phyloP scores from a whole-genome alignment of 768 basidiomycete species.

The Rhizopogon vesiculosus region DNA sequence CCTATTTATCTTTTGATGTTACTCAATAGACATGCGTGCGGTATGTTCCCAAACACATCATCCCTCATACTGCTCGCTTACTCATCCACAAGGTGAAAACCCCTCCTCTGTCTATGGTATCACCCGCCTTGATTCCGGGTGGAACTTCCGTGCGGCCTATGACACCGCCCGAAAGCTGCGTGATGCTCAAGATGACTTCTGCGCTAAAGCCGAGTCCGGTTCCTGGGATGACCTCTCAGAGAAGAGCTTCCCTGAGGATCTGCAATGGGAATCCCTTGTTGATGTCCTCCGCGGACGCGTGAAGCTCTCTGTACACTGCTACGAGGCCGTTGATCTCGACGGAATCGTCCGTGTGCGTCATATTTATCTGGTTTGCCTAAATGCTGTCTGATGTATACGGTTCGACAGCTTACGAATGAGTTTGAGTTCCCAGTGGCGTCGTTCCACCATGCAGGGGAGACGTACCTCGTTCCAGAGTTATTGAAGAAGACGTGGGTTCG shows the following conservation, averaged over 20 bases:
- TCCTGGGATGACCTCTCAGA: conserved; percentile 31
- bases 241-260: conserved; percentile 46
- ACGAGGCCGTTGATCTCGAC: conserved; percentile 68
- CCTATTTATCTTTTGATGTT: background rate
- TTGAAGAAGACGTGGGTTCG: conserved; percentile 65
- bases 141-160: conserved; percentile 79
- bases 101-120: conserved; percentile 36
- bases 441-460: conserved; percentile 78
- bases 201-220: conserved; percentile 51
- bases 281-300: conserved; percentile 77
- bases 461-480: conserved; percentile 76
- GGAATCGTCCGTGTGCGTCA: conserved; percentile 58
- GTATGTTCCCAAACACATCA: conserved; percentile 22
- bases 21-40: conserved; percentile 33
- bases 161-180: conserved; percentile 66
- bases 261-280: conserved; percentile 76
- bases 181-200: conserved; percentile 67
- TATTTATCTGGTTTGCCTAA: background rate
- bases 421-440: conserved; percentile 78
- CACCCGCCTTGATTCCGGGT: conserved; percentile 73
- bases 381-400: background rate
- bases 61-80: background rate
- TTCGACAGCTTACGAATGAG: conserved; percentile 66
- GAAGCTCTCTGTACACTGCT: conserved; percentile 40
- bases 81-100: conserved; percentile 22